phyloP scores from a whole-genome alignment of 2,329 filamentous ascomycete species.

The Pseudogymnoascus destructans region DNA sequence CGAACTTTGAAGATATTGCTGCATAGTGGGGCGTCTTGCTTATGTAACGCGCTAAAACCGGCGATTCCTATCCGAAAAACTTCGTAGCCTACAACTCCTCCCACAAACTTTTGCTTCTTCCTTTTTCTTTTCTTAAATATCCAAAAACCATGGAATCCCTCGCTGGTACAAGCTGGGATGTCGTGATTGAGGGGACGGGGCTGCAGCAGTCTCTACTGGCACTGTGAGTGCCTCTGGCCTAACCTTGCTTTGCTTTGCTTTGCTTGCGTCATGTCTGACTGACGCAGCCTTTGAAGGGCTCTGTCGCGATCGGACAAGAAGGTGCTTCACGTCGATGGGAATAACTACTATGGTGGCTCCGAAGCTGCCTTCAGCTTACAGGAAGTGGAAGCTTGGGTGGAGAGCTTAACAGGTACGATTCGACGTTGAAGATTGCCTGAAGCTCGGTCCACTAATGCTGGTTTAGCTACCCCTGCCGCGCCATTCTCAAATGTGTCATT shows the following conservation, averaged over 20 bases:
- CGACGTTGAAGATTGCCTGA: neutral
- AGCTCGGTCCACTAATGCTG: neutral
- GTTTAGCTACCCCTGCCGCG: conserved; percentile 12
- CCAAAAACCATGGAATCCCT: conserved; percentile 53
- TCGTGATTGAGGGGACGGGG: conserved; percentile 66
- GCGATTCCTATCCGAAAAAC: conserved; percentile 8
- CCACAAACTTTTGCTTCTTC: conserved; percentile 12
- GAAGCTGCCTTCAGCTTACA: conserved; percentile 78
- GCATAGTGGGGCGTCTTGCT: conserved; percentile 12
- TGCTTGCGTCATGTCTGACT: conserved; percentile 48
- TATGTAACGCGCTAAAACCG: conserved; percentile 10
- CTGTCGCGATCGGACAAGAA: conserved; percentile 87
- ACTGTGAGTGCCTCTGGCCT: conserved; percentile 39
- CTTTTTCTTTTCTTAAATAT: conserved; percentile 13
- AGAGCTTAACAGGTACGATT: conserved; percentile 28
- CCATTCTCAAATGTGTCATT: conserved; percentile 22
- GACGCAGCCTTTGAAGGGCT: conserved; percentile 61
- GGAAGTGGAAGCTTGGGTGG: conserved; percentile 66
- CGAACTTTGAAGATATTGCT: conserved; percentile 14
- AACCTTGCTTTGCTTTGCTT: conserved; percentile 8
- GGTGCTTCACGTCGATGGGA: conserved; percentile 76
- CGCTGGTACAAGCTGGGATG: conserved; percentile 63
- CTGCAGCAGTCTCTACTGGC: conserved; percentile 68
- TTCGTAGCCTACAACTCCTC: conserved; percentile 16
- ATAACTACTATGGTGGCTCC: conserved; percentile 75